Base-by-base conservation (phyloP, 371 early-diverging fungal species). In the Syncephalastrum sp. region DNA sequence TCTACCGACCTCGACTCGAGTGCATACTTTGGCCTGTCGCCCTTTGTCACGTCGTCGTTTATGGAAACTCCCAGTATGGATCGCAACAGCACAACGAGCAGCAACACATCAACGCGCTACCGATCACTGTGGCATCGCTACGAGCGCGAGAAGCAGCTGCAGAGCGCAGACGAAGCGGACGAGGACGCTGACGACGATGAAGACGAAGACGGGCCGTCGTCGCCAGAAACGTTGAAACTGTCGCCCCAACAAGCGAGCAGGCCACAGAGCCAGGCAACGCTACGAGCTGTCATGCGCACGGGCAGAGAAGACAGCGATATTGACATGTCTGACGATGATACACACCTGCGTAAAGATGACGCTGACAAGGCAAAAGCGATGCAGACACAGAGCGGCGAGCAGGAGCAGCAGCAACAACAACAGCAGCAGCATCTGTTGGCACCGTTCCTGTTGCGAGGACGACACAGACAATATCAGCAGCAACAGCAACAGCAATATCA, bases 311-410 rank as follows among this genome's bases (percentile, higher is more conserved):
- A 73, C 16, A 77, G 77, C 38, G 77, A 77, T 58, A 73, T 77
- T 61, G 77, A 77, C 41, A 27, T 77, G 1, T 77, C 77, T 13
- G 77, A 77, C 23, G 74, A 77, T 6, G 77, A 77, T 46, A 21
- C 16, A 14, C 19, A 12, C 8, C 56, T 4, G 6, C 21, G 21
- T 1, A 14, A 41, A 23, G 19, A 50, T 1, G 29, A 54, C 3
- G 45, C 14, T 42, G 46, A 53, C 14, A 16, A 42, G 24, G 21
- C 42, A 19, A 17, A 38, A 42, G 51, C 15, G 29, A 4, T 6
- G 27, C 27, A 38, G 17, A 25, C 33, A 24, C 54, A 53, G 29
- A n/a, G 15, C 46, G n/a, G 19, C 16, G 38, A 15, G 16, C 42
- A 25, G 38, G 8, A 33, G 38, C 38, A 33, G 2, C 21, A 21